Evolutionary conservation across 768 basidiomycete species (phyloP).

Genomic region (Rhizopogon vesiculosus): DNA sequence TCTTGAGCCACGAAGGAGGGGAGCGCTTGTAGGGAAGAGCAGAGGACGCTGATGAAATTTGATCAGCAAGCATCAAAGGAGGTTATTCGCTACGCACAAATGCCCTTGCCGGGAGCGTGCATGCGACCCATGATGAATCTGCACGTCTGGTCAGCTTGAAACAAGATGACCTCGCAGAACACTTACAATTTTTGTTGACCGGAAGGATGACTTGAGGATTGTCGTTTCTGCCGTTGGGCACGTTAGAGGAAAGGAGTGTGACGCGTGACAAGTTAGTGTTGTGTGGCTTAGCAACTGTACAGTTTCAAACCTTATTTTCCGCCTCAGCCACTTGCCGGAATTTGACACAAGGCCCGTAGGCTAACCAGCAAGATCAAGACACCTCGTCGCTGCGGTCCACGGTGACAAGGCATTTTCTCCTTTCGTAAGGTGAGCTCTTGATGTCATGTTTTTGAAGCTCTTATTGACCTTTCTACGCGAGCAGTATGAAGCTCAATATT

Average conservation of each 20-base stretch:
- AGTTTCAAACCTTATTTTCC: constrained; percentile 57
- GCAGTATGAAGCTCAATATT: constrained; percentile 95
- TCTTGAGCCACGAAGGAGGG: constrained; percentile 96
- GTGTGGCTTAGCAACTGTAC: constrained; percentile 51
- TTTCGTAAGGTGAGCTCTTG: constrained; percentile 23
- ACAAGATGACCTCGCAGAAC: constrained; percentile 11
- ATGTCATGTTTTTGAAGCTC: not conserved
- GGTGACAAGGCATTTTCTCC: constrained; percentile 33
- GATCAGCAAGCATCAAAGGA: not conserved
- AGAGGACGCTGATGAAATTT: constrained; percentile 61
- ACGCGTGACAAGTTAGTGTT: constrained; percentile 22
- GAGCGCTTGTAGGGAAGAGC: constrained; percentile 96
- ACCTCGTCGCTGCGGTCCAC: constrained; percentile 37
- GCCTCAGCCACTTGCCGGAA: constrained; percentile 19
- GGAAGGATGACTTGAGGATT: constrained; percentile 38
- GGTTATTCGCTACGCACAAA: constrained; percentile 60
- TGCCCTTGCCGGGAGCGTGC: constrained; percentile 99
- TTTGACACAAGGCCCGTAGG: constrained; percentile 22
- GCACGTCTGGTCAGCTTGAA: constrained; percentile 9
- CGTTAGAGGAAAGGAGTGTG: constrained; percentile 18
- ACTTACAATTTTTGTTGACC: constrained; percentile 32
- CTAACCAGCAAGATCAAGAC: constrained; percentile 25
- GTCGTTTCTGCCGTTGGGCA: constrained; percentile 28
- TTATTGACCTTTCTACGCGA: not conserved
- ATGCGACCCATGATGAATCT: constrained; percentile 86